Conservation (phyloP, 108 stramenopile species). For the Pseudonitzschia delicatissima region DNA sequence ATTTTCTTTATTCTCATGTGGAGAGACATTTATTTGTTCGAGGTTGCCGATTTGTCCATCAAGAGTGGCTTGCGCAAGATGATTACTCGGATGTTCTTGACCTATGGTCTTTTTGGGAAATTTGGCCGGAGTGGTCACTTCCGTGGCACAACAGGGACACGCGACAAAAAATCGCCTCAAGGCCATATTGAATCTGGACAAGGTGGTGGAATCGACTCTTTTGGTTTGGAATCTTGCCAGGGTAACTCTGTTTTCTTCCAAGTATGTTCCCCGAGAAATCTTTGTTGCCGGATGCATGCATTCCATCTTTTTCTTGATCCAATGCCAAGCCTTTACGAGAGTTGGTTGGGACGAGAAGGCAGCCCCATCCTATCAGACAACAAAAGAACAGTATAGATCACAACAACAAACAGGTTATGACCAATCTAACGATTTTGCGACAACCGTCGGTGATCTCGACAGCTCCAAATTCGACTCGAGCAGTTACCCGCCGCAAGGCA, state of each 20-base stretch:
- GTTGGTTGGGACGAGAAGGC: conserved; percentile 56
- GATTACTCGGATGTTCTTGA: conserved; percentile 41
- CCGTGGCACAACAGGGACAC: conserved; percentile 42
- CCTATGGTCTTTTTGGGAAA: conserved; percentile 70
- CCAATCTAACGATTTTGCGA: too few relatives aligned
- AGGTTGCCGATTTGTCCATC: conserved; percentile 68
- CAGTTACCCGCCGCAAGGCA: too few relatives aligned
- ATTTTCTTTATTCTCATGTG: conserved; percentile 86
- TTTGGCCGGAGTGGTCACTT: conserved; percentile 67
- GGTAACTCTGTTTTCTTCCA: conserved; percentile 55
- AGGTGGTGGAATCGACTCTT: conserved; percentile 60
- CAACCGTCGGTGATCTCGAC: too few relatives aligned
- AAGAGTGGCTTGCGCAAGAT: conserved; percentile 38
- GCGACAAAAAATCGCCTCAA: conserved; percentile 72
- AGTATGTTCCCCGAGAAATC: conserved; percentile 64
- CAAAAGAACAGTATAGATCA: not conserved
- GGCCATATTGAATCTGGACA: conserved; percentile 80
- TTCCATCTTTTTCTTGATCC: conserved; percentile 77
- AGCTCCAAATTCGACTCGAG: too few relatives aligned
- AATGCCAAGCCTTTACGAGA: conserved; percentile 74
- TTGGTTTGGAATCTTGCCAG: conserved; percentile 67
- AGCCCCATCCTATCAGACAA: conserved; percentile 3
- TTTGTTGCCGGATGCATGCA: conserved; percentile 73
- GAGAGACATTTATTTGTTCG: conserved; percentile 80
- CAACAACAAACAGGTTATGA: conserved; percentile 1